Conservation (phyloP, 768 basidiomycete species). For the Pisolithus microcarpus region DNA sequence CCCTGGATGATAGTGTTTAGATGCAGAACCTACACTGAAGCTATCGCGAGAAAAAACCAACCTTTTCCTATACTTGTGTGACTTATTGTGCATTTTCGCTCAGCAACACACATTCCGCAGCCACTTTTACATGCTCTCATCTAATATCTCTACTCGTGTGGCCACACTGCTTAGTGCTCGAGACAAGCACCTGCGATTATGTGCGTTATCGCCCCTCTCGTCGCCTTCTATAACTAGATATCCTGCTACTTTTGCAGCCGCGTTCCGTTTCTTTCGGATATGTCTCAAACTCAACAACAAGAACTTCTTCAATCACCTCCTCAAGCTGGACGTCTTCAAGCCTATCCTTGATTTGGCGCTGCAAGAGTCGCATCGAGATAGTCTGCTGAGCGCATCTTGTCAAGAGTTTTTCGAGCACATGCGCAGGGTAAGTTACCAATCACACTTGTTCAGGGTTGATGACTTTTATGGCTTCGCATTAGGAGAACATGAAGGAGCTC, state of each 20-base stretch:
- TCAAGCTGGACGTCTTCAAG: constrained; percentile 77
- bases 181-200: constrained; percentile 90
- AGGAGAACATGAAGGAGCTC: constrained; percentile 86
- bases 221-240: constrained; percentile 8
- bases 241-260: constrained; percentile 44
- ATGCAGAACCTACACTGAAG: constrained; percentile 43
- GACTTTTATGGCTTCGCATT: constrained; percentile 6
- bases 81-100: constrained; percentile 83
- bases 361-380: constrained; percentile 80
- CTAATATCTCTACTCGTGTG: constrained; percentile 65
- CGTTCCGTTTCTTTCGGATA: constrained; percentile 86
- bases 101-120: constrained; percentile 88
- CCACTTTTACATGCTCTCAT: constrained; percentile 83
- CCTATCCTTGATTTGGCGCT: constrained; percentile 81
- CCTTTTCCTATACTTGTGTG: constrained; percentile 84
- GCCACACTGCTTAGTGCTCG: constrained; percentile 71
- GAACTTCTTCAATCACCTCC: constrained; percentile 65
- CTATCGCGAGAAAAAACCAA: constrained; percentile 72
- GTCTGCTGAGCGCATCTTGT: constrained; percentile 89
- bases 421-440: constrained; percentile 53
- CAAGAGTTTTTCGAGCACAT: constrained; percentile 94
- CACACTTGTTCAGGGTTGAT: background rate
- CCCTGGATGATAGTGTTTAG: constrained; percentile 1
- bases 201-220: constrained; percentile 39
- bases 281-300: constrained; percentile 77